phyloP scores from a whole-genome alignment of 192 early-diverging fungal species.

The Gryganskiella cystojenkinii region DNA sequence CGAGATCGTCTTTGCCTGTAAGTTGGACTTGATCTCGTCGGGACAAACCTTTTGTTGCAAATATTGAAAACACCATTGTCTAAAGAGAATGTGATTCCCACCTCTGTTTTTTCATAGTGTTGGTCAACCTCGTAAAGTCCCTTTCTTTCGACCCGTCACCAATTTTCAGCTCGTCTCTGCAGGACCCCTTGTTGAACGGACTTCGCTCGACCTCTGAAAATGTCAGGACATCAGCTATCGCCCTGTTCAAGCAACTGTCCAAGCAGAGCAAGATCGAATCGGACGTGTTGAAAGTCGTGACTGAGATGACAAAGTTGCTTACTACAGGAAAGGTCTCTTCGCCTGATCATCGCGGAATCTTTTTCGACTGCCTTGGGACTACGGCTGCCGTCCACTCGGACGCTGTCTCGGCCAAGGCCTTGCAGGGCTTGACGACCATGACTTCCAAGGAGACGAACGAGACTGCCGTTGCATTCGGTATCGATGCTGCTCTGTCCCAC shows the following conservation, averaged over 20 bases:
- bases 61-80: not conserved
- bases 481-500: constrained; percentile 70
- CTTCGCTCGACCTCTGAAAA: constrained; percentile 73
- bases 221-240: constrained; percentile 65
- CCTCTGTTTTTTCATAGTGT: constrained; percentile 52
- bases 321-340: constrained; percentile 65
- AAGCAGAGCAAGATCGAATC: constrained; percentile 55
- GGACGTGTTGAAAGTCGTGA: constrained; percentile 68
- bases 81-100: not conserved
- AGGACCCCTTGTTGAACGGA: constrained; percentile 72
- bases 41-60: not conserved
- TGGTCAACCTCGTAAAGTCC: constrained; percentile 59
- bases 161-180: constrained; percentile 69
- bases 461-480: constrained; percentile 65
- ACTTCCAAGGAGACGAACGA: constrained; percentile 84
- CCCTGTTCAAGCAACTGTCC: constrained; percentile 69
- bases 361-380: constrained; percentile 68
- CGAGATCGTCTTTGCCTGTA: constrained; percentile 77
- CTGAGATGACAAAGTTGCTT: constrained; percentile 70
- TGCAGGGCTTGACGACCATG: constrained; percentile 75
- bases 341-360: constrained; percentile 74
- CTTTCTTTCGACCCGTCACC: constrained; percentile 70
- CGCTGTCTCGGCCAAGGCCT: constrained; percentile 56
- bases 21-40: not conserved
- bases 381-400: constrained; percentile 52